Evolutionary conservation across 225 moss, liverwort and hornwort genomes (phyloP).

Genomic region (Thuidium tamariscinum): DNA sequence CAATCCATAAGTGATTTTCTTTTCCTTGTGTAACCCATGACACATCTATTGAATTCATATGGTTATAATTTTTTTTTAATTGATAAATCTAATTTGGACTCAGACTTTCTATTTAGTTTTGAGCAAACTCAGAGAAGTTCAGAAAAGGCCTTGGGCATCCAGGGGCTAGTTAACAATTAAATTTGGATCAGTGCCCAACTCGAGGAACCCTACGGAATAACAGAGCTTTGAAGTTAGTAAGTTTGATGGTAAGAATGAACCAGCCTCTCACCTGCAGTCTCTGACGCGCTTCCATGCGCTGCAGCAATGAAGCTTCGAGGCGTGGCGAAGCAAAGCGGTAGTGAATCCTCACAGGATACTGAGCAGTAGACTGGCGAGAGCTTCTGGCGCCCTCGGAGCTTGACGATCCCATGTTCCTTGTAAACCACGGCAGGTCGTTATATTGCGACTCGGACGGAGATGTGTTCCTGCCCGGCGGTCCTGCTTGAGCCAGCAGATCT

Average conservation of each 20-base stretch:
- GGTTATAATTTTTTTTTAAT: fast-evolving
- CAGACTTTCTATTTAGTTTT: too few species aligned
- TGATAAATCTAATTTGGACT: not conserved
- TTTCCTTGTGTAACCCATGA: not conserved
- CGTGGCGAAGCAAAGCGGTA: conserved; percentile 23
- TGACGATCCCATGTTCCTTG: not conserved
- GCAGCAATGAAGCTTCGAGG: conserved; percentile 21
- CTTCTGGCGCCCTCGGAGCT: conserved; percentile 4
- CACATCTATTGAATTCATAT: not conserved
- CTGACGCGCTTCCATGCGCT: conserved; percentile 29
- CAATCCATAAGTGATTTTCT: not conserved
- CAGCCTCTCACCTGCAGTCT: conserved; percentile 13
- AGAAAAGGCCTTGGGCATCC: not conserved
- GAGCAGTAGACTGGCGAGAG: not conserved
- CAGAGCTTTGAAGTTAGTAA: not conserved
- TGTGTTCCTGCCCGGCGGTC: not conserved
- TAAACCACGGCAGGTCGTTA: conserved; percentile 1
- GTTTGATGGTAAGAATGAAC: not conserved
- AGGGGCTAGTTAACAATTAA: not conserved
- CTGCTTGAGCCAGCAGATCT: not conserved
- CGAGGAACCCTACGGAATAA: too few species aligned
- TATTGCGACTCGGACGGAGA: not conserved
- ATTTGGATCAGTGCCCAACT: not conserved
- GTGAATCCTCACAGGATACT: not conserved
- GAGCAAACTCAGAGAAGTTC: not conserved